A percentile compares a stretch with the other conserved stretches of the same genome.
phyloP scores from a whole-genome alignment of 768 basidiomycete genomes.

The Boletales sp. region DNA sequence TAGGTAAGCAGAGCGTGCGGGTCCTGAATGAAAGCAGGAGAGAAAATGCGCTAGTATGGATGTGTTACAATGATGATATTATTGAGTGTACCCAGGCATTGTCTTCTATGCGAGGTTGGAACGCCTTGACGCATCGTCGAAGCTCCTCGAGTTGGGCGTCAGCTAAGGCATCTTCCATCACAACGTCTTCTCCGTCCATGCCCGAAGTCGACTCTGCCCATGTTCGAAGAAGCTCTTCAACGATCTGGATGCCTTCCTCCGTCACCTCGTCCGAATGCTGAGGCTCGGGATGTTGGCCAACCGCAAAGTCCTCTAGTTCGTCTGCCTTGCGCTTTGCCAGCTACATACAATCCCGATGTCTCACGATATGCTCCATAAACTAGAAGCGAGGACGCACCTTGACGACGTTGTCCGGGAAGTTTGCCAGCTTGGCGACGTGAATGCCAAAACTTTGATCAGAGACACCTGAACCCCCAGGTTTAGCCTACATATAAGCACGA shows the following conservation, averaged over 20 bases:
- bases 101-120: constrained; percentile 64
- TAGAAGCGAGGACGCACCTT: constrained; percentile 45
- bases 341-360: constrained; percentile 33
- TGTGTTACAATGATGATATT: constrained; percentile 38
- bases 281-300: constrained; percentile 35
- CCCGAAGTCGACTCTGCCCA: constrained; percentile 52
- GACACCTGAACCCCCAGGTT: constrained; percentile 49
- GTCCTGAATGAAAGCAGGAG: constrained; percentile 2
- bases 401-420: constrained; percentile 93
- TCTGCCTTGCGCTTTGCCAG: constrained; percentile 91
- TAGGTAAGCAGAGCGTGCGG: background rate
- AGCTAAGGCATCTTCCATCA: constrained; percentile 44
- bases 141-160: constrained; percentile 44
- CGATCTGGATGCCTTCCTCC: constrained; percentile 76
- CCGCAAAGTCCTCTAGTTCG: constrained; percentile 82
- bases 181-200: constrained; percentile 42
- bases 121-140: constrained; percentile 59
- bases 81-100: constrained; percentile 77
- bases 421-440: constrained; percentile 94
- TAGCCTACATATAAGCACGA: background rate
- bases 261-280: constrained; percentile 56
- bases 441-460: constrained; percentile 99
- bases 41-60: background rate
- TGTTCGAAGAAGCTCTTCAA: constrained; percentile 70
- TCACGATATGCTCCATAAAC: background rate